Percentiles rank a stretch among this genome's conserved stretches.
Evolutionary conservation across 768 basidiomycete species (phyloP).

Genomic region (Suillus plorans): DNA sequence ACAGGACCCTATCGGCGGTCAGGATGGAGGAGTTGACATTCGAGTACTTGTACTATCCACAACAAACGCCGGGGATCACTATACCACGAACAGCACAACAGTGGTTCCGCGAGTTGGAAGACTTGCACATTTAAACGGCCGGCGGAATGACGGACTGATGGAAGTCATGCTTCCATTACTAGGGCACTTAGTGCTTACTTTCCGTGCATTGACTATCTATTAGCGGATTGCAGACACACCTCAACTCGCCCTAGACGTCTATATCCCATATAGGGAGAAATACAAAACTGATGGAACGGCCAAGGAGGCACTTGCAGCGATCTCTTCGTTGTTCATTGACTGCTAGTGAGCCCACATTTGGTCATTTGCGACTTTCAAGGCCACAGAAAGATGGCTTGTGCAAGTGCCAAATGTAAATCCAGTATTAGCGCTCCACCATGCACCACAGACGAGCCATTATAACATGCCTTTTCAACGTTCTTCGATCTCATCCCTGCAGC

Average conservation of each 20-base stretch:
- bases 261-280: constrained; percentile 44
- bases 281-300: constrained; percentile 48
- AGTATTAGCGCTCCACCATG: constrained; percentile 30
- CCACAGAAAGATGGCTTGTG: constrained; percentile 19
- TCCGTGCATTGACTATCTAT: constrained; percentile 10
- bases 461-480: constrained; percentile 20
- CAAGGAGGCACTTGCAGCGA: constrained; percentile 34
- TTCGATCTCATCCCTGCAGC: background rate
- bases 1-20: too few relatives aligned
- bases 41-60: too few relatives aligned
- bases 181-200: constrained; percentile 2
- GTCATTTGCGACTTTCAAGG: constrained; percentile 24
- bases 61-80: too few relatives aligned
- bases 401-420: constrained; percentile 32
- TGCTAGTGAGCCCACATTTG: constrained; percentile 17
- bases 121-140: too few relatives aligned
- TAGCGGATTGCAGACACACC: constrained; percentile 67
- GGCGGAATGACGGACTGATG: too few relatives aligned
- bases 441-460: constrained; percentile 11
- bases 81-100: too few relatives aligned
- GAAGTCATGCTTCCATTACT: fast-evolving
- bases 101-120: too few relatives aligned
- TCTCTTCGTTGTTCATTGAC: constrained; percentile 11
- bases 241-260: constrained; percentile 78
- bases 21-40: too few relatives aligned